Percentiles rank a stretch among this genome's conserved stretches.
Evolutionary conservation across 495 filamentous ascomycete species (phyloP).

Genomic region (Tuber calosporum): DNA sequence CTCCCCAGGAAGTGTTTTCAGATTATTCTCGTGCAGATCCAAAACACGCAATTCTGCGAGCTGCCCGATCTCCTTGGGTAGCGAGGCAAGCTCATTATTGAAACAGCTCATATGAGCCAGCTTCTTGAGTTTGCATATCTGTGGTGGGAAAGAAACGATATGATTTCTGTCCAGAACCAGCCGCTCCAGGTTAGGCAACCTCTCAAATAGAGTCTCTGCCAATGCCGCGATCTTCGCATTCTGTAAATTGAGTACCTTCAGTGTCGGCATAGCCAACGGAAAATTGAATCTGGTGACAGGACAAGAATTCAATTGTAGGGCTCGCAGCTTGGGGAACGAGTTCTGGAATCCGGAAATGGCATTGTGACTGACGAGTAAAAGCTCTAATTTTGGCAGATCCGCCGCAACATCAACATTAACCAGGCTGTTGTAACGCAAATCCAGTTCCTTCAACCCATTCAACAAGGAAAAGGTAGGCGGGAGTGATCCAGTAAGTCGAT

Average conservation of each 20-base stretch:
- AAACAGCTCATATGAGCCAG: slow-evolving; percentile 91
- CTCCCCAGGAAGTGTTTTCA: slow-evolving; percentile 78
- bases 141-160: slow-evolving; percentile 74
- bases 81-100: slow-evolving; percentile 72
- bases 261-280: slow-evolving; percentile 62
- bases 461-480: slow-evolving; percentile 62
- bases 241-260: slow-evolving; percentile 79
- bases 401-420: slow-evolving; percentile 76
- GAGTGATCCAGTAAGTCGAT: slow-evolving; percentile 67
- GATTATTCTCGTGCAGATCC: slow-evolving; percentile 85
- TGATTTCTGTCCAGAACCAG: slow-evolving; percentile 92
- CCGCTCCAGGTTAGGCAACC: slow-evolving; percentile 75
- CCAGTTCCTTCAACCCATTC: slow-evolving; percentile 75
- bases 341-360: slow-evolving; percentile 78
- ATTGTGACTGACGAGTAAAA: slow-evolving; percentile 83
- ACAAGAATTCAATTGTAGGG: slow-evolving; percentile 80
- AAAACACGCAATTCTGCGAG: slow-evolving; percentile 74
- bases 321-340: slow-evolving; percentile 73
- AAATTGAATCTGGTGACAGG: slow-evolving; percentile 90
- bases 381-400: slow-evolving; percentile 75
- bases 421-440: slow-evolving; percentile 86
- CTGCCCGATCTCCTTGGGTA: slow-evolving; percentile 80
- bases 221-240: slow-evolving; percentile 79
- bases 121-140: slow-evolving; percentile 73
- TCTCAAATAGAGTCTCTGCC: slow-evolving; percentile 75